Evolutionary conservation across 2,329 filamentous ascomycete species (phyloP), one percentile per base, ranked within the genome.

Genomic region (Fusarium virguliforme): DNA sequence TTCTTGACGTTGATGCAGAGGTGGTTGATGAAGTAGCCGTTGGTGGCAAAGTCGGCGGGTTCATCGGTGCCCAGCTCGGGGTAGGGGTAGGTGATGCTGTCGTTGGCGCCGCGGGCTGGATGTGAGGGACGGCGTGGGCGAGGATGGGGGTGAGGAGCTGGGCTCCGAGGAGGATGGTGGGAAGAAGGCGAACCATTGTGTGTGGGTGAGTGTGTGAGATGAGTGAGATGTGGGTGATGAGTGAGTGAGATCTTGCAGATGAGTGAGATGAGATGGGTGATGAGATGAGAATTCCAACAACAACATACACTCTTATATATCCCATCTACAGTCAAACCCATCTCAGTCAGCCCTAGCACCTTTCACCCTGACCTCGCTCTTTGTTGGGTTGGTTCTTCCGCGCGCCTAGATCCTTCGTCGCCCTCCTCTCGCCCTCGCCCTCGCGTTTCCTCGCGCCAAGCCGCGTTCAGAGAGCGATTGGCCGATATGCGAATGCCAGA

Each of bases 11-110:
- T 74, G 40, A 82, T 70, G 48, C 70, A 75, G 22, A 81, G 59
- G 67, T 82, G 79, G 67, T 82, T 82, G 62, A 81, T 70, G 50
- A 75, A 78, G 71, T 79, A 82, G 40, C 80, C 78, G 1, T 67
- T 60, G 7, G 80, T 82, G 7, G 74, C 77, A 4, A 67, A 67
- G 54, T 78, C 73, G 18, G 79, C 71, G 7, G 74, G 73, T 2
- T 70, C 68, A 57, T 81, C 79, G 12, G 37, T 59, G 5, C 67
- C 67, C 0, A 64, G 7, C 15, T 60, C 55, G 7, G 59, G 34
- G 9, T 59, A 62, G 8, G 65, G 62, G 48, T 62, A 65, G 2
- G 35, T 7, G 43, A 40, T 28, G n/a, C 37, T 15, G 22, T 35
- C 62, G 48, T 62, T 65, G 34, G 18, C 26, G 35, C 18, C 8